Base-by-base conservation (phyloP, 2,329 filamentous ascomycete species). In the Aspergillus latus region DNA sequence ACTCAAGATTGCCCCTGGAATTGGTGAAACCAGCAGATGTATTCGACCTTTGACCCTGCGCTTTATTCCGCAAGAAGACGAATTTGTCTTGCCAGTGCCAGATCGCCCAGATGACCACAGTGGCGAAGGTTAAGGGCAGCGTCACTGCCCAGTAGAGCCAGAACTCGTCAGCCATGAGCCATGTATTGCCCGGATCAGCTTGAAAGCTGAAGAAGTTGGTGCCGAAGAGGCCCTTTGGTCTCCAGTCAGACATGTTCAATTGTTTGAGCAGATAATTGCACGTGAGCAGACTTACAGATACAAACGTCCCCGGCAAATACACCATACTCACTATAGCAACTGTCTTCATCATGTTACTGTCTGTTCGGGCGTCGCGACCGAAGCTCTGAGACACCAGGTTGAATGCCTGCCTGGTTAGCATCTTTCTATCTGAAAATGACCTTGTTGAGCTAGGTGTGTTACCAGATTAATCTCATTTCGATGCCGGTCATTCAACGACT, bases 391-490 rank as follows among this genome's bases (percentile, higher is more conserved):
- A 70, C 43, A 72, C 66, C 6, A 69, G 59, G 39, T 73, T 72
- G 52, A 69, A 72, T 6, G 64, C 67, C 69, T 72, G 36, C 65
- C 68, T 72, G 29, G 15, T 10, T 7, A 43, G 37, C 29, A 16
- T 52, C 36, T 46, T 15, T 28, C 8, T 36, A 28, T 6, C 47
- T 36, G 8, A 13, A 5, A 7, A 26, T 2, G 3, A 5, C 4
- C 5, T 10, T 21, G 21, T 4, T n/a, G 13, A 2, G 16, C 11
- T 4, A 28, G 9, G 11, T 9, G 7, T 15, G 51, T 46, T 47
- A 71, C 69, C 37, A 72, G 58, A 39, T 68, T 68, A 34, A 74
- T 72, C 58, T 74, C 70, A 56, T 71, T 70, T n/a, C 59, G 59
- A 40, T 73, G 56, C 29, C 71, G 61, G 30, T 67, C 67, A 9